Evolutionary conservation across 179 eudicot species (phyloP), one percentile per base, ranked within the genome.

Genomic region (Beta corolliflora): DNA sequence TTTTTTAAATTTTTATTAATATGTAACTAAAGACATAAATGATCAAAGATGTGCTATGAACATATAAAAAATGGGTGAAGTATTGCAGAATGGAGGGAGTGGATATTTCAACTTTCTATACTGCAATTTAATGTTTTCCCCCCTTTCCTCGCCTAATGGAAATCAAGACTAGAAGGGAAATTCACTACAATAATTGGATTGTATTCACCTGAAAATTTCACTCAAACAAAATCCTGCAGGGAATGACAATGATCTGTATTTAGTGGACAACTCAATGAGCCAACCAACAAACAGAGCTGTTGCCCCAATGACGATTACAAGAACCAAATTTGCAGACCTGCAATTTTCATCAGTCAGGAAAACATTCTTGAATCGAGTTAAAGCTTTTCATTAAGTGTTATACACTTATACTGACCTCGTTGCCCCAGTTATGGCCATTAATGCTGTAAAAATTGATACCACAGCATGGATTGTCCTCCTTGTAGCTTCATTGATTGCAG

Each of bases 401-500:
- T 69, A 2, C 18, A 18, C 48, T 60, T 85, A 36, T 36, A 36
- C 41, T 36, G 41, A 95, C 99, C 97, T 90, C 73, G 99, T 95
- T 63, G 99, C 94, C 16, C 92, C 91, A 69, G 83, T 90, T 77
- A 86, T 87, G 56, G 99, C 98, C 95, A 95, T 86, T 48, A 95
- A 86, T 16, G 97, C 99, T 36, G 99, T 95, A 68, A 95, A 82
- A 83, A 95, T 92, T 25, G 93, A 92, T 72, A 91, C 90, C 65
- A 88, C 88, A 23, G 99, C 94, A 74, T 92, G 97, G 78, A 95
- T 94, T 65, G 98, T 86, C 85, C 99, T 88, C 87, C 86, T 94
- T 67, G 92, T 85, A 77, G 76, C 89, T 90, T 95, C 99, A 63
- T 88, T 87, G 53, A 94, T 90, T 55, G 91, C 84, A 61, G 94